A percentile compares a stretch with the other conserved stretches of the same genome.
phyloP scores from a whole-genome alignment of 2,329 filamentous ascomycete species.

The Colletotrichum tofieldiae region DNA sequence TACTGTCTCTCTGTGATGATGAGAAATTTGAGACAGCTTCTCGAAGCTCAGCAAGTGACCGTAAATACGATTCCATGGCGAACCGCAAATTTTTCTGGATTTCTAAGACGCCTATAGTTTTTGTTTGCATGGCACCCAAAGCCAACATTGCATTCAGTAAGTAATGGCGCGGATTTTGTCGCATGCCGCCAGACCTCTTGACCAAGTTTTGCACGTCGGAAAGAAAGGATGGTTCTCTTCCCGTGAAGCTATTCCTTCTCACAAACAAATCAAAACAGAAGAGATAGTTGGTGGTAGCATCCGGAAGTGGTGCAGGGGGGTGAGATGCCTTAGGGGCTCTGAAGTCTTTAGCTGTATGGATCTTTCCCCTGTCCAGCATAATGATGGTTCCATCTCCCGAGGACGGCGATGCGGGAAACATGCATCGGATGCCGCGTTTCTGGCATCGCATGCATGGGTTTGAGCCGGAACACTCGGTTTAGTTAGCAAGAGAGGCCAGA shows the following conservation, averaged over 20 bases:
- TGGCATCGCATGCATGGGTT: conserved; percentile 51
- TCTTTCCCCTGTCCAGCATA: conserved; percentile 44
- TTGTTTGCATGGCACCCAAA: conserved; percentile 51
- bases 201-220: conserved; percentile 47
- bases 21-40: conserved; percentile 31
- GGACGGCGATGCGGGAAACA: conserved; percentile 37
- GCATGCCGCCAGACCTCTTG: conserved; percentile 29
- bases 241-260: conserved; percentile 49
- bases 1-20: neutral
- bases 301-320: conserved; percentile 28
- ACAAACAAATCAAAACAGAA: conserved; percentile 52
- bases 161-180: conserved; percentile 24
- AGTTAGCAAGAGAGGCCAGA: neutral
- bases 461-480: conserved; percentile 52
- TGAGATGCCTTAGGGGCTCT: too few species aligned
- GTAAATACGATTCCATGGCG: conserved; percentile 49
- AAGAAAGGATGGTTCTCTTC: neutral
- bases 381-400: conserved; percentile 42
- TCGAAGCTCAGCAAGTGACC: conserved; percentile 47
- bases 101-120: conserved; percentile 16
- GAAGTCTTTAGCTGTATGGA: conserved; percentile 30
- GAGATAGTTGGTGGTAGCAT: conserved; percentile 45
- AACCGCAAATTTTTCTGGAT: conserved; percentile 13
- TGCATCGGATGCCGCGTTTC: conserved; percentile 46
- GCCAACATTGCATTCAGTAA: conserved; percentile 51